phyloP scores from a whole-genome alignment of 352 stramenopile species.

The Globisporangium viniferum region DNA sequence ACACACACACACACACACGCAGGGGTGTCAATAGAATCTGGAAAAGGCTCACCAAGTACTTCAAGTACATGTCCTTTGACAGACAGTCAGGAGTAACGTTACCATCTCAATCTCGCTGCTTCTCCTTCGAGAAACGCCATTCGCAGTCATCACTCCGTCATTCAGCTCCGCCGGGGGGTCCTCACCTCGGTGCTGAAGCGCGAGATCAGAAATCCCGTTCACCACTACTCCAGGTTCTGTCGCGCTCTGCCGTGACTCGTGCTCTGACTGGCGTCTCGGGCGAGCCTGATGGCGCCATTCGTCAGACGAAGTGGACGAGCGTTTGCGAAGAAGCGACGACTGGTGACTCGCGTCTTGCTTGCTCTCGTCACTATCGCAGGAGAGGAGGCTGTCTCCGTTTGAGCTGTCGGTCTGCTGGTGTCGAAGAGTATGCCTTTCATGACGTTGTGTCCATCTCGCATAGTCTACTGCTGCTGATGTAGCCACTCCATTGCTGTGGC shows the following conservation, averaged over 20 bases:
- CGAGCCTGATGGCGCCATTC: background rate
- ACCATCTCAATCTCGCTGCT: background rate
- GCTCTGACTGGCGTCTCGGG: background rate
- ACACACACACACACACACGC: background rate
- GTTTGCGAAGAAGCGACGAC: background rate
- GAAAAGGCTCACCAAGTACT: background rate
- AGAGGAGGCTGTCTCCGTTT: background rate
- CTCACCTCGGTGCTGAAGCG: background rate
- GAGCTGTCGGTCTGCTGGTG: background rate
- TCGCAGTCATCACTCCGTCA: background rate
- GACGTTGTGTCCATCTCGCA: background rate
- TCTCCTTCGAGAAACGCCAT: background rate
- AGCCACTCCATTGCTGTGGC: background rate
- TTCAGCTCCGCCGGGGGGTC: background rate
- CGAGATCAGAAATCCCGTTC: background rate
- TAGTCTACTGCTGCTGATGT: background rate
- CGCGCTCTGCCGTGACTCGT: background rate
- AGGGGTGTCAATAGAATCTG: background rate
- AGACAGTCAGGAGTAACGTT: background rate
- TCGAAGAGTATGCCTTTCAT: background rate
- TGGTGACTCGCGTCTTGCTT: background rate
- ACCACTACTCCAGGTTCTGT: background rate
- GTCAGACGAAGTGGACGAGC: slow-evolving; percentile 6
- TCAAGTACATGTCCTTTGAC: background rate
- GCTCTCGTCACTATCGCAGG: background rate